These are phyloP conservation scores for Dissoconium aciculare DNA, from an alignment of 2,329 filamentous ascomycete genomes.

Conservation along the genomic window DNA sequence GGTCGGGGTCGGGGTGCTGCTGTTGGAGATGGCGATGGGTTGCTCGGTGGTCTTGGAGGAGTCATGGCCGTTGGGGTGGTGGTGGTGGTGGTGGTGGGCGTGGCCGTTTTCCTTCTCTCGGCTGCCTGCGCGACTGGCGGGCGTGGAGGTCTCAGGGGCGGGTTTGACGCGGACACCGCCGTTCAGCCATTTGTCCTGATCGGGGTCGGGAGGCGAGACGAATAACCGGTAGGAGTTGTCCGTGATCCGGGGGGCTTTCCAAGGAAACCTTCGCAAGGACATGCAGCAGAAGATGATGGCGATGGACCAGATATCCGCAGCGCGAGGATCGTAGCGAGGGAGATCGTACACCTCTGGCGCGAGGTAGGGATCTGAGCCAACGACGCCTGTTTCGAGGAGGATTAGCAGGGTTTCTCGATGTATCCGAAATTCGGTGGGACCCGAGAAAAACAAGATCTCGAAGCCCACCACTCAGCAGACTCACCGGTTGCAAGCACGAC, in stretches of 20 bases:
- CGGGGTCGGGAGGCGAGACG: conserved; percentile 66
- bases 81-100: conserved; percentile 13
- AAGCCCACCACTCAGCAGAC: conserved; percentile 20
- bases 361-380: conserved; percentile 85
- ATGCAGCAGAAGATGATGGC: conserved; percentile 99
- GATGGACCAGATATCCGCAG: conserved; percentile 93
- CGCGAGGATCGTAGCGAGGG: conserved; percentile 81
- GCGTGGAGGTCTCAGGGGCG: conserved; percentile 25
- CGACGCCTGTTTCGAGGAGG: conserved; percentile 47
- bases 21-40: conserved; percentile 22
- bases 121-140: conserved; percentile 8
- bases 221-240: conserved; percentile 96
- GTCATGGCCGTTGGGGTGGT: conserved; percentile 1
- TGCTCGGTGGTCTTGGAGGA: not conserved
- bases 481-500: conserved; percentile 67
- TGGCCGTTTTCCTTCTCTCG: too few species aligned
- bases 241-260: conserved; percentile 82
- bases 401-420: too few species aligned
- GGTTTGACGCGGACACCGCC: conserved; percentile 8
- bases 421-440: too few species aligned
- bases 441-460: not conserved
- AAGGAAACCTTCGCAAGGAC: conserved; percentile 86
- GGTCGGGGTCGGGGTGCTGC: conserved; percentile 30
- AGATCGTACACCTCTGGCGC: conserved; percentile 94
- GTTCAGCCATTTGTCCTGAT: conserved; percentile 26